Base-by-base conservation (phyloP, 2,329 filamentous ascomycete species). In the Pyrenophora seminiperda region DNA sequence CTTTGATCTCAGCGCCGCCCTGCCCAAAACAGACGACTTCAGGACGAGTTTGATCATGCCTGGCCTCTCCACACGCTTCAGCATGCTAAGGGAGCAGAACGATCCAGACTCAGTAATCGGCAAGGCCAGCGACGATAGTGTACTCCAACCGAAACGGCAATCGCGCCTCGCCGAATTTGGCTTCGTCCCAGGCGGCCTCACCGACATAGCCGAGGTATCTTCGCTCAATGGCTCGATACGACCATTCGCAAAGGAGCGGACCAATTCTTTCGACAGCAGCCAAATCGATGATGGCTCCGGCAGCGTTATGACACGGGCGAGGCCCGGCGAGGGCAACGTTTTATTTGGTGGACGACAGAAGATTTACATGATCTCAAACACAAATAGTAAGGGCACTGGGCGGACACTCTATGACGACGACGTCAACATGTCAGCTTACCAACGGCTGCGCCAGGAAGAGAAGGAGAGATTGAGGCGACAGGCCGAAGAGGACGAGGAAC, bases 261-360 rank as follows among this genome's bases (percentile, higher is more conserved):
- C 82, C 13, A 81, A 84, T 47, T 91, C 90, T 0, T 89, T 83
- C 61, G 81, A 82, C 20, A 79, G 78, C 33, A 81, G 82, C 59
- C 79, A 75, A 10, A 83, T 81, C 29, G 91, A 96, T 56, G 85
- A 86, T 29, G 84, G 87, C 37, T 84, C 83, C 5, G 82, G 84
- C 1, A 91, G 89, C 71, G 81, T 97, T n/a, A 93, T 97, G 89
- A 87, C 80, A 62, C 83, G 94, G 42, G 80, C 88, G 6, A 87
- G 92, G 61, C 91, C 90, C 0, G 86, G 84, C 1, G 93, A 97
- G 68, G 91, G 93, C 37, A 99, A 97, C 68, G 88, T 90, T 61
- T 75, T 99, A 48, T 99, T 99, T 73, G 94, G 94, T 49, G 94
- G 94, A 13, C 85, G 94, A 36, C 94, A 97, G 71, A 97, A 97